Percentiles rank a stretch among this genome's conserved stretches.
phyloP scores from a whole-genome alignment of 208 protist genomes.

The Vickermania spadyakhi region DNA sequence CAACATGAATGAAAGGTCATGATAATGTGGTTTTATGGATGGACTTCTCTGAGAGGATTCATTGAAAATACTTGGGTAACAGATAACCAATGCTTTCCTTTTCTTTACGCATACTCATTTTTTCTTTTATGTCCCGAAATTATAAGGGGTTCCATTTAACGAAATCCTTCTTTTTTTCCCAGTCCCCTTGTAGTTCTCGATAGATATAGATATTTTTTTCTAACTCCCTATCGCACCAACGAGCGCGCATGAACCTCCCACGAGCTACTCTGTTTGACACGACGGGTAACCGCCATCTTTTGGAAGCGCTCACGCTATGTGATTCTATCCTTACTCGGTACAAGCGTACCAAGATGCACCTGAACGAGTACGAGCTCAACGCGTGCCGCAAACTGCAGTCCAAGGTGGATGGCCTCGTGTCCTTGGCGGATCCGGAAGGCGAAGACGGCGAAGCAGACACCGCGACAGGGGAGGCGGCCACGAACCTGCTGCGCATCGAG shows the following conservation, averaged over 20 bases:
- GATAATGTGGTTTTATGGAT: too few relatives aligned
- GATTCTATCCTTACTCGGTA: slow-evolving; percentile 8
- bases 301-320: slow-evolving; percentile 10
- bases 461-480: background rate
- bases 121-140: too few relatives aligned
- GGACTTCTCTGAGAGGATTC: too few relatives aligned
- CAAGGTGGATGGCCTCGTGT: background rate
- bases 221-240: background rate
- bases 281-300: slow-evolving; percentile 8
- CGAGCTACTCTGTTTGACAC: background rate
- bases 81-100: too few relatives aligned
- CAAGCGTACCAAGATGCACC: slow-evolving; percentile 4
- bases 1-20: too few relatives aligned
- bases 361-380: slow-evolving; percentile 9
- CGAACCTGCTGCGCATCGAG: background rate
- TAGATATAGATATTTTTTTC: too few relatives aligned
- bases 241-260: background rate
- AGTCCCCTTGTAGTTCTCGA: too few relatives aligned
- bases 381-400: slow-evolving; percentile 2
- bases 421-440: background rate
- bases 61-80: too few relatives aligned
- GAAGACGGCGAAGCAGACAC: background rate
- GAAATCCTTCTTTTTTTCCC: too few relatives aligned
- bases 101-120: too few relatives aligned
- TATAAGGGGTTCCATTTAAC: too few relatives aligned